Conservation (phyloP, 2,329 filamentous ascomycete genomes). For the Leptographium lundbergii region DNA sequence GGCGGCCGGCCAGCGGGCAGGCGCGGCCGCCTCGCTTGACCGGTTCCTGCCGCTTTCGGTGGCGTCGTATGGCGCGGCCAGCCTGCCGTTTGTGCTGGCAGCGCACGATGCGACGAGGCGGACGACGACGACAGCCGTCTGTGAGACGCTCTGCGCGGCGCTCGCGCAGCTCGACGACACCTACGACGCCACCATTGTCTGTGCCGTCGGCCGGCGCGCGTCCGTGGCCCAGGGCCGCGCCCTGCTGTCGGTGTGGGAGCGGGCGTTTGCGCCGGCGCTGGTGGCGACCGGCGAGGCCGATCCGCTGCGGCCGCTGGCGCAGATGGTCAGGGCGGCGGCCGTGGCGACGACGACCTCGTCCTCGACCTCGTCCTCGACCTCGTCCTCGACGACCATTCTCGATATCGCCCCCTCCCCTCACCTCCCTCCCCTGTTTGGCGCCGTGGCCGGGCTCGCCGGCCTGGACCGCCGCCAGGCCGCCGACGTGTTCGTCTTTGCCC, state of each 20-base stretch:
- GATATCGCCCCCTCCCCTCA: constrained; percentile 40
- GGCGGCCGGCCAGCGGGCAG: constrained; percentile 14
- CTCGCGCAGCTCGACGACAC: constrained; percentile 56
- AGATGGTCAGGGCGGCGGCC: constrained; percentile 20
- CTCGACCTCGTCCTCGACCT: constrained; percentile 10
- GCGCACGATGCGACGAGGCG: constrained; percentile 34
- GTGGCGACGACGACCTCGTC: constrained; percentile 1
- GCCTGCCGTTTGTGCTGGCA: constrained; percentile 62
- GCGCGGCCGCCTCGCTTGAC: constrained; percentile 35
- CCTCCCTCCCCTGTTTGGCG: constrained; percentile 58
- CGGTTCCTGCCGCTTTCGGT: constrained; percentile 60
- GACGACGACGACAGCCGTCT: not conserved
- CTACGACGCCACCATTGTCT: constrained; percentile 64
- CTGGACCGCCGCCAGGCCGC: constrained; percentile 50
- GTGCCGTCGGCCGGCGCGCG: constrained; percentile 65
- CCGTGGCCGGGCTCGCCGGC: constrained; percentile 48
- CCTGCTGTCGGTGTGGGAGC: constrained; percentile 63
- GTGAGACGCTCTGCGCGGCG: no score
- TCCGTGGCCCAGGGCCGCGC: constrained; percentile 66
- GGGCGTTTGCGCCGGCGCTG: constrained; percentile 40
- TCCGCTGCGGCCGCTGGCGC: constrained; percentile 24
- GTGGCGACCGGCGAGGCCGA: not conserved
- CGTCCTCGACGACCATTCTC: constrained; percentile 18
- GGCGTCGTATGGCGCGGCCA: constrained; percentile 56
- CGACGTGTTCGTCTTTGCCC: constrained; percentile 64